Percentiles rank a stretch among this genome's conserved stretches.
Evolutionary conservation across 2,329 filamentous ascomycete species (phyloP).

Genomic region (Nemania sp.): DNA sequence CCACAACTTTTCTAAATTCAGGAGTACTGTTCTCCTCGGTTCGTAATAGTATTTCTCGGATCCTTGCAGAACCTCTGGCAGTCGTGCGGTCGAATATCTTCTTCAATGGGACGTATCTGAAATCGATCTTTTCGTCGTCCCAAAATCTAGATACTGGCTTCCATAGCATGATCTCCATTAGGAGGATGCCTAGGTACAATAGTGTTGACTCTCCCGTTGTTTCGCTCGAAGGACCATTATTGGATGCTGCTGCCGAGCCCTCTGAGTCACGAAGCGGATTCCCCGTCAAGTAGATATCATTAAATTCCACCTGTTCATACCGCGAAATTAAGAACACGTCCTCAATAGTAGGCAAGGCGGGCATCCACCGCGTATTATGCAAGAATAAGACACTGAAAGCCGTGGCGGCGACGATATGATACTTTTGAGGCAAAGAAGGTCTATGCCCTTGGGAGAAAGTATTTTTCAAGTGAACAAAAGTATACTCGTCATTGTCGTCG

Average conservation of each 20-base stretch:
- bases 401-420: conserved; percentile 26
- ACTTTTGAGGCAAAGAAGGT: conserved; percentile 19
- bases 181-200: conserved; percentile 17
- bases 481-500: neutral
- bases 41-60: conserved; percentile 11
- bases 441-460: conserved; percentile 10
- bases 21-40: conserved; percentile 15
- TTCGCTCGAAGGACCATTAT: conserved; percentile 1
- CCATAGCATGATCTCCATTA: conserved; percentile 25
- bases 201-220: conserved; percentile 8
- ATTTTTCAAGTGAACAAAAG: conserved; percentile 1
- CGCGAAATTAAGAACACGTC: conserved; percentile 26
- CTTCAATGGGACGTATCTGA: conserved; percentile 3
- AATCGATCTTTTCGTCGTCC: conserved; percentile 14
- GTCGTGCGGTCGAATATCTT: conserved; percentile 21
- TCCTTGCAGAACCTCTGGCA: conserved; percentile 11
- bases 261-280: conserved; percentile 4
- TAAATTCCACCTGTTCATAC: conserved; percentile 14
- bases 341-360: conserved; percentile 15
- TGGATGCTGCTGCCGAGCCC: neutral
- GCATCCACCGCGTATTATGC: conserved; percentile 32
- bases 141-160: conserved; percentile 21
- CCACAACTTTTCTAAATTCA: conserved; percentile 16
- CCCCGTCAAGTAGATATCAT: conserved; percentile 20
- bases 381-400: conserved; percentile 33